Percentiles rank a stretch among this genome's conserved stretches.
These are phyloP conservation scores for Pythium folliculosum DNA, from an alignment of 352 stramenopile genomes.

Conservation along the genomic window DNA sequence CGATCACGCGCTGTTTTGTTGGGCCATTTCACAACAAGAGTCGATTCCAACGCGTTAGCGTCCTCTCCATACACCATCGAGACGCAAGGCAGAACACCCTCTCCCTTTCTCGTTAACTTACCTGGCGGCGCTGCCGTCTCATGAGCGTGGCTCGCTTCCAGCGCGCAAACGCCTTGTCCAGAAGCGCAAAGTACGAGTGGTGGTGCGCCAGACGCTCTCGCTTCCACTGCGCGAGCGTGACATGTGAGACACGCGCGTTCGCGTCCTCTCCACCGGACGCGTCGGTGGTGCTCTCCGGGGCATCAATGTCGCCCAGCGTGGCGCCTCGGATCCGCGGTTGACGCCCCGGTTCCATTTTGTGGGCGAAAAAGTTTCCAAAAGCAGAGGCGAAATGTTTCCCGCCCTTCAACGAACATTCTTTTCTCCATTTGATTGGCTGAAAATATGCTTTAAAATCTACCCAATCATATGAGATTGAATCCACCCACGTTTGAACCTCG, in stretches of 20 bases:
- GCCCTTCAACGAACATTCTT: constrained; percentile 9
- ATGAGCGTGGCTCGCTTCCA: constrained; percentile 33
- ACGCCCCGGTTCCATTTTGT: constrained; percentile 14
- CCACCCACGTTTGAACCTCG: constrained; percentile 8
- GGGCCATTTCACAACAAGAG: neutral
- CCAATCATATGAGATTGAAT: constrained; percentile 20
- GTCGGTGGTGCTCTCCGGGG: neutral
- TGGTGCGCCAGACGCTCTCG: constrained; percentile 28
- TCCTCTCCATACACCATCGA: neutral
- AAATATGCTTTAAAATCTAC: neutral
- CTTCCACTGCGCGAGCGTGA: constrained; percentile 24
- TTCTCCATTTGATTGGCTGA: constrained; percentile 5
- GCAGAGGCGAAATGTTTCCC: constrained; percentile 7
- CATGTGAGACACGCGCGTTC: neutral
- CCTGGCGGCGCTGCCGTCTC: constrained; percentile 34
- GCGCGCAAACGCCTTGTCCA: constrained; percentile 29
- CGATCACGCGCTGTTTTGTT: constrained; percentile 35
- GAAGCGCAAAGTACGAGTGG: constrained; percentile 33
- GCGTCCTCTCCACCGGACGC: neutral
- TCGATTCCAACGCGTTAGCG: neutral
- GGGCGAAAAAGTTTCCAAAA: neutral
- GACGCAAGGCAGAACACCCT: too few relatives aligned
- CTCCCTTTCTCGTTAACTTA: too few relatives aligned
- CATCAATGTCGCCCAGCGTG: neutral
- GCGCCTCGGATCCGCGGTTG: neutral